A percentile compares a stretch with the other conserved stretches of the same genome.
These are phyloP conservation scores for Vararia minispora DNA, from an alignment of 768 basidiomycete species.

Conservation along the genomic window DNA sequence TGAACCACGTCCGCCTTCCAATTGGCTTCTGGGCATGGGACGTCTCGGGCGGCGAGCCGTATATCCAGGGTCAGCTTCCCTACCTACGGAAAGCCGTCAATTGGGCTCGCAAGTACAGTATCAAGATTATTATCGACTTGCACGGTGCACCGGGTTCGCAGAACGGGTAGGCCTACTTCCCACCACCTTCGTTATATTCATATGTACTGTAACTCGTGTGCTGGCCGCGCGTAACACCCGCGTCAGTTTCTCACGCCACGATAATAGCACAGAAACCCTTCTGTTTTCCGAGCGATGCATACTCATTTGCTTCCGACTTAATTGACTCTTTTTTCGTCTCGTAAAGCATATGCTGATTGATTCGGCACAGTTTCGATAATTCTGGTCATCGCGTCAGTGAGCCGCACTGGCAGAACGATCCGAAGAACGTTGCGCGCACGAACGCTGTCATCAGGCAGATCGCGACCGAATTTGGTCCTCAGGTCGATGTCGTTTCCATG, in stretches of 20 bases:
- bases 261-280: no score
- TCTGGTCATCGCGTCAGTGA: slow-evolving; percentile 51
- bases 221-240: no score
- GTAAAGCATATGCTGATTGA: background rate
- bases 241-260: no score
- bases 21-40: slow-evolving; percentile 89
- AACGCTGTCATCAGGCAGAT: slow-evolving; percentile 53
- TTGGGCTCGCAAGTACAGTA: slow-evolving; percentile 56
- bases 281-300: no score
- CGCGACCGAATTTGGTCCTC: slow-evolving; percentile 44
- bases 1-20: slow-evolving; percentile 76
- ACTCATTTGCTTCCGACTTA: no score
- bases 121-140: slow-evolving; percentile 71
- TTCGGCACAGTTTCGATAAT: slow-evolving; percentile 58
- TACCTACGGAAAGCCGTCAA: slow-evolving; percentile 52
- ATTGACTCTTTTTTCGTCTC: no score
- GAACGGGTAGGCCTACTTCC: slow-evolving; percentile 40
- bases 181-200: background rate
- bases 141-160: slow-evolving; percentile 69
- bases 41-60: slow-evolving; percentile 64
- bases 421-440: slow-evolving; percentile 54
- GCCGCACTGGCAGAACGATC: slow-evolving; percentile 60
- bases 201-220: no score
- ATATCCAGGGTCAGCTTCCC: slow-evolving; percentile 63
- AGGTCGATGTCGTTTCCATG: slow-evolving; percentile 42